These are phyloP conservation scores for Eragrostis nindensis DNA, from an alignment of 176 grass and related monocot genomes.

Conservation along the genomic window DNA sequence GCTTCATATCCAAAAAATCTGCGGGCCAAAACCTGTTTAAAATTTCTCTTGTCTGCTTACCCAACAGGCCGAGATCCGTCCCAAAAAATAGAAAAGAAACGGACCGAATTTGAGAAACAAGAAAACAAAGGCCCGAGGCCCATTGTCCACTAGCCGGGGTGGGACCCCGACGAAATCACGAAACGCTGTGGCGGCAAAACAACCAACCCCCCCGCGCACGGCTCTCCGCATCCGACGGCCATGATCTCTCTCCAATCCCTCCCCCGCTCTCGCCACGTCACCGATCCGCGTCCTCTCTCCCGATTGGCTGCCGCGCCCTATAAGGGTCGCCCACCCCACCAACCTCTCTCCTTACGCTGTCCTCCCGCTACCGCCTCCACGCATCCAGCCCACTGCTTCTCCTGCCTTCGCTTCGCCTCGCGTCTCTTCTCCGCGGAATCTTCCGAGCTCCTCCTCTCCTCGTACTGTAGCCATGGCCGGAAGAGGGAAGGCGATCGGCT, in stretches of 20 bases:
- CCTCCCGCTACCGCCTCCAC: background rate
- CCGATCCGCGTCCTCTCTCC: constrained; percentile 55
- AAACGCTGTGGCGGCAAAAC: constrained; percentile 45
- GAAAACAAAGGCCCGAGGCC: background rate
- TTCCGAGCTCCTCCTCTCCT: background rate
- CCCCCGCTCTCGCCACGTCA: background rate
- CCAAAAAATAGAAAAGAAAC: too few species aligned
- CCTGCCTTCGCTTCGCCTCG: background rate
- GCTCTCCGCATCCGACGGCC: constrained; percentile 39
- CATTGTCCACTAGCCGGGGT: background rate
- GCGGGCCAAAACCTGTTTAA: too few species aligned
- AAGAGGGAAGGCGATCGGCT: constrained; percentile 91
- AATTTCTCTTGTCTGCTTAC: too few species aligned
- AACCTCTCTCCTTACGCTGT: background rate
- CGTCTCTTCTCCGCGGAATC: background rate
- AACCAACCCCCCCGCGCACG: background rate
- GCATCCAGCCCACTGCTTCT: background rate
- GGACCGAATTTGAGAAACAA: too few species aligned
- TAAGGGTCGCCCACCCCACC: constrained; percentile 10
- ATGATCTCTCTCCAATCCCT: background rate
- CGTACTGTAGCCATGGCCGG: constrained; percentile 66
- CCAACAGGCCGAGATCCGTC: background rate
- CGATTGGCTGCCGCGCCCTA: constrained; percentile 39
- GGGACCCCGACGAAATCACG: constrained; percentile 24
- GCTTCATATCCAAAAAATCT: too few species aligned